Evolutionary conservation across 2,329 filamentous ascomycete species (phyloP), one percentile per base, ranked within the genome.

Genomic region (Colletotrichum neosansevieriae): DNA sequence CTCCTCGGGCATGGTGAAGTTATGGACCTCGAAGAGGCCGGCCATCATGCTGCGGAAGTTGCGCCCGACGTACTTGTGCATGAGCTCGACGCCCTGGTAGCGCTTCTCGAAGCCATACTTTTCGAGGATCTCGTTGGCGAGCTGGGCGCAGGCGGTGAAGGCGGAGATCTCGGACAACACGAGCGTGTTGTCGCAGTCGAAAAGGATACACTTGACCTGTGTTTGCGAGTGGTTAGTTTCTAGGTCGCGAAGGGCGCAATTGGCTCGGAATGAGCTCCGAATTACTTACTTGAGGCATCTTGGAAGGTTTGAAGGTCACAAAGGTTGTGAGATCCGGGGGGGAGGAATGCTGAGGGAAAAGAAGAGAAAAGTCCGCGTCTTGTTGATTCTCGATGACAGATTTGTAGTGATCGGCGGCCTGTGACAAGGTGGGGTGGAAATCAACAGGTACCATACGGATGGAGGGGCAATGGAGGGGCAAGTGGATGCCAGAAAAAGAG

Each of bases 11-110:
- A 97, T 88, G 60, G 85, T 81, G 81, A 97, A 94, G 79, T 85
- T 84, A 85, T 93, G 90, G 80, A 92, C 91, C 78, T 88, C 82
- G 81, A 94, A 90, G 70, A 97, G 88, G 69, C 88, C 89, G 68
- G 84, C 81, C 82, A 97, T 91, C 93, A 97, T 97, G 80, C 93
- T 93, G 73, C 93, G 92, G 87, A 97, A 97, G 87, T 97, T 97
- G 79, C 95, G 92, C 74, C 94, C 94, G 74, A 97, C 93, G 76
- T 96, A 97, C 82, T 97, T 92, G 74, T 86, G 84, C 82, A 97
- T 92, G 71, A 97, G 90, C 70, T 89, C 86, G 51, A 90, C 87
- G 76, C 91, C 92, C 5, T 92, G 94, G 84, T 97, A 97, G 77
- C 87, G 88, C 74, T 88, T 85, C 47, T 79, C 73, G 68, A 93